Conservation (phyloP, 305 asterid species). For the Coffea humblotiana region DNA sequence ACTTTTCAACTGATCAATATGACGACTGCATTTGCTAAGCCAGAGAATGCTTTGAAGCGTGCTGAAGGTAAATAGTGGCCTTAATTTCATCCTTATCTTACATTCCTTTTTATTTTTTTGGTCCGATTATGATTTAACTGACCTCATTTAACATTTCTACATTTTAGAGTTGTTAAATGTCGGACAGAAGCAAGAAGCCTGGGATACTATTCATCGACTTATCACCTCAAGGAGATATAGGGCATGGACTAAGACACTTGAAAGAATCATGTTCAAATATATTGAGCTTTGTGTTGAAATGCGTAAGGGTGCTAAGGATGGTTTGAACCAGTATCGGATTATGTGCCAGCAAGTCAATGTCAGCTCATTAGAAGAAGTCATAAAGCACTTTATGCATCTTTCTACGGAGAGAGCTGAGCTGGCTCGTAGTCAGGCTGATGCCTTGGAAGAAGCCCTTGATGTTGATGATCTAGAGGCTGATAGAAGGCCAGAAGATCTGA, state of each 20-base stretch:
- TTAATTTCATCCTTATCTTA: not conserved
- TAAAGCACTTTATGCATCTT: conserved; percentile 95
- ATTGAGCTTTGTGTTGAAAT: conserved; percentile 95
- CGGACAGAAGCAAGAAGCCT: conserved; percentile 96
- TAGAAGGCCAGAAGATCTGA: conserved; percentile 93
- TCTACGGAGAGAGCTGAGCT: conserved; percentile 89
- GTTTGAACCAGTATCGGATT: conserved; percentile 91
- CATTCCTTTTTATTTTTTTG: not conserved
- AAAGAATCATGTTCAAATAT: conserved; percentile 85
- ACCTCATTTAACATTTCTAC: not conserved
- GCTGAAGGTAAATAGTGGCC: conserved; percentile 69
- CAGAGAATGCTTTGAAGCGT: conserved; percentile 96
- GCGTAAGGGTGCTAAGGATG: conserved; percentile 99
- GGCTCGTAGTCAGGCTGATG: conserved; percentile 89
- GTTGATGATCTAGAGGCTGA: conserved; percentile 97
- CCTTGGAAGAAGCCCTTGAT: conserved; percentile 87
- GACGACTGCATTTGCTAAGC: conserved; percentile 70
- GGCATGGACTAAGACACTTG: conserved; percentile 95
- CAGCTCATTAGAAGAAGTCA: conserved; percentile 87
- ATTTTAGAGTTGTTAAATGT: conserved; percentile 78
- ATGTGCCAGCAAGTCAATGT: conserved; percentile 97
- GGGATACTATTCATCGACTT: conserved; percentile 87
- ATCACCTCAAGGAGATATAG: conserved; percentile 91
- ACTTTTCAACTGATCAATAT: no score
- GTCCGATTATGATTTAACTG: not conserved